Percentiles rank a stretch among this genome's conserved stretches.
Evolutionary conservation across 805 yeast genomes (phyloP).

Genomic region (Ogataea minuta): DNA sequence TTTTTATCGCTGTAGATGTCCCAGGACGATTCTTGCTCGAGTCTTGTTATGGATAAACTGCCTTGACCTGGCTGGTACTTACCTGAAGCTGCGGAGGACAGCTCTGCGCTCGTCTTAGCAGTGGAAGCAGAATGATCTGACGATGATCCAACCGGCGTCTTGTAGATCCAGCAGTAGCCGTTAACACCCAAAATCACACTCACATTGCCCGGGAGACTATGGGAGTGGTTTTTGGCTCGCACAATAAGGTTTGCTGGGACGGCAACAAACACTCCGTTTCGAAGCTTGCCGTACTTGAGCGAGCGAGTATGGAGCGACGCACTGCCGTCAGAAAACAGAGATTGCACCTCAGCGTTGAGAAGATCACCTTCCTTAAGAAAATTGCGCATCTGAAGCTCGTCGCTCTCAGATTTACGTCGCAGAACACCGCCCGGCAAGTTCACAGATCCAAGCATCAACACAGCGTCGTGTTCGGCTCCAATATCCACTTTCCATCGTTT

Average conservation of each 20-base stretch:
- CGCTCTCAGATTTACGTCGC: conserved; percentile 90
- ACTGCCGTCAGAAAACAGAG: conserved; percentile 82
- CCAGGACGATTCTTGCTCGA: conserved; percentile 88
- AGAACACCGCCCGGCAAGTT: conserved; percentile 96
- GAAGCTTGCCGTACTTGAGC: conserved; percentile 87
- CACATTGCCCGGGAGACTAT: conserved; percentile 90
- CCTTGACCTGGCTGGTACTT: conserved; percentile 56
- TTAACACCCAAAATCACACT: conserved; percentile 90
- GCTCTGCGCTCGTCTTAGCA: conserved; percentile 39
- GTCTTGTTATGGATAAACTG: conserved; percentile 70
- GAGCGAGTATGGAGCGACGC: conserved; percentile 96
- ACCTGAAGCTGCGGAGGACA: conserved; percentile 30
- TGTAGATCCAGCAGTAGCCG: conserved; percentile 90
- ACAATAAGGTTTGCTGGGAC: conserved; percentile 84
- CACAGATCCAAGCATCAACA: conserved; percentile 89
- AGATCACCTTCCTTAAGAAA: conserved; percentile 95
- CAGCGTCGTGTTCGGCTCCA: conserved; percentile 92
- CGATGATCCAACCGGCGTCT: conserved; percentile 42
- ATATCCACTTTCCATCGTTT: conserved; percentile 96
- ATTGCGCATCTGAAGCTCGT: conserved; percentile 93
- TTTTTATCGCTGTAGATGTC: conserved; percentile 91
- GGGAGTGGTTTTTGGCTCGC: conserved; percentile 83
- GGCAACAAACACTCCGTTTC: conserved; percentile 80
- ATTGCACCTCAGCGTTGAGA: conserved; percentile 93
- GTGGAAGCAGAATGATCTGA: conserved; percentile 20